These are phyloP conservation scores for Gracilaria vermiculophylla DNA, from an alignment of 23 red algal species.

Conservation along the genomic window DNA sequence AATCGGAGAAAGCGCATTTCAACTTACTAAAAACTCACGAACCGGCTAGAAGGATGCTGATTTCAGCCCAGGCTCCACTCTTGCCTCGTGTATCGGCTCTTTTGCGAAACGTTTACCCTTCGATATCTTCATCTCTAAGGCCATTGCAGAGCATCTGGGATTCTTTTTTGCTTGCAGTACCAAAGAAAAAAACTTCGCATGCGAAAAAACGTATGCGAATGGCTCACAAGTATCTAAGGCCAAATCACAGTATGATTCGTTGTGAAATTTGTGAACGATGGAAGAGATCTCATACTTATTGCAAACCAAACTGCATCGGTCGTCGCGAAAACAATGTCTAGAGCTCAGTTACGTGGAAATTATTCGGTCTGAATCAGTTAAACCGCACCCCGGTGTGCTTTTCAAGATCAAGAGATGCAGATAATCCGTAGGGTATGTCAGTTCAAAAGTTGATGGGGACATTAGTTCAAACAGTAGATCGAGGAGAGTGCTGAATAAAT, in stretches of 20 bases:
- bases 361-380: not conserved
- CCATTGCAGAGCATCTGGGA: conserved; percentile 24
- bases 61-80: not conserved
- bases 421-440: no score
- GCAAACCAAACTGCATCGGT: conserved; percentile 60
- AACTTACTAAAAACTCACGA: not conserved
- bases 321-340: conserved; percentile 45
- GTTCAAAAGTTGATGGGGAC: no score
- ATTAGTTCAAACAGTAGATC: no score
- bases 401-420: no score
- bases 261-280: conserved; percentile 75
- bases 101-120: not conserved
- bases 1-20: not conserved
- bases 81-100: not conserved
- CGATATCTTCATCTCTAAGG: not conserved
- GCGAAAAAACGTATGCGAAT: conserved; percentile 74
- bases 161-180: conserved; percentile 58
- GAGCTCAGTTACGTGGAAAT: not conserved
- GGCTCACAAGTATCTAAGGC: conserved; percentile 59
- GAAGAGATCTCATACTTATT: conserved; percentile 78
- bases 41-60: not conserved
- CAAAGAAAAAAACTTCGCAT: conserved; percentile 71
- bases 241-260: conserved; percentile 34
- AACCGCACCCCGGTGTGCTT: not conserved
- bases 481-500: no score